These are phyloP conservation scores for Coix lacrymajobi DNA, from an alignment of 176 grass and related monocot genomes.

Conservation along the genomic window DNA sequence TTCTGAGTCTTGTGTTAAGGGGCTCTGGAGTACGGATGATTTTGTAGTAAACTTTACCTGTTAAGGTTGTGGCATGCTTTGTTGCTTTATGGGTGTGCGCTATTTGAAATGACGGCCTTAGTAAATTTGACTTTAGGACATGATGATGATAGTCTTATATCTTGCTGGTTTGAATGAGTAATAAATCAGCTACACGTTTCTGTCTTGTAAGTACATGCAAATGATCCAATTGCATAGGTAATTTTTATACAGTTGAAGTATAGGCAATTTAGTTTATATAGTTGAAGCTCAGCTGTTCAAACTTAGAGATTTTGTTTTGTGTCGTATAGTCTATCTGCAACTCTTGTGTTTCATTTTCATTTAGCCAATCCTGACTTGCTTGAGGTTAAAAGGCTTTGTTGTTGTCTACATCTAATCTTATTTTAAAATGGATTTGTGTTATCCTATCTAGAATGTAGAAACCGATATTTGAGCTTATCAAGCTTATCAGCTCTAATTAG, in stretches of 20 bases:
- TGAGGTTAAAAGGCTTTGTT: neutral
- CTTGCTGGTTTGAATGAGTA: neutral
- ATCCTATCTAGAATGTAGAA: constrained; percentile 14
- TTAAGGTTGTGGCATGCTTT: neutral
- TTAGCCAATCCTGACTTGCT: neutral
- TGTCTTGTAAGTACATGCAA: neutral
- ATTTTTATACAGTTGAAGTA: neutral
- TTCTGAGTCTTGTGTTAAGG: neutral
- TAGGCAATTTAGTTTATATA: neutral
- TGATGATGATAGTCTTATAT: neutral
- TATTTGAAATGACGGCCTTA: neutral
- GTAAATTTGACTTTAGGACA: neutral
- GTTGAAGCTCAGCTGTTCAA: neutral
- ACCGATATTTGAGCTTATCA: neutral
- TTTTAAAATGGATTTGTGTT: constrained; percentile 5
- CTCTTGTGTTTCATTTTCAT: neutral
- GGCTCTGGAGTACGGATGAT: neutral
- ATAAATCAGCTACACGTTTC: neutral
- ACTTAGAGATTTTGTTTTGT: neutral
- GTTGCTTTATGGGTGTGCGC: neutral
- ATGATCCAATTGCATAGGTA: neutral
- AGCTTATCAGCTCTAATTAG: neutral
- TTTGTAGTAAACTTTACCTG: neutral
- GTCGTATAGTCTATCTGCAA: neutral
- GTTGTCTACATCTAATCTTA: neutral